Percentiles rank a stretch among this genome's conserved stretches.
These are phyloP conservation scores for Striga hermonthica DNA, from an alignment of 305 asterid species.

Conservation along the genomic window DNA sequence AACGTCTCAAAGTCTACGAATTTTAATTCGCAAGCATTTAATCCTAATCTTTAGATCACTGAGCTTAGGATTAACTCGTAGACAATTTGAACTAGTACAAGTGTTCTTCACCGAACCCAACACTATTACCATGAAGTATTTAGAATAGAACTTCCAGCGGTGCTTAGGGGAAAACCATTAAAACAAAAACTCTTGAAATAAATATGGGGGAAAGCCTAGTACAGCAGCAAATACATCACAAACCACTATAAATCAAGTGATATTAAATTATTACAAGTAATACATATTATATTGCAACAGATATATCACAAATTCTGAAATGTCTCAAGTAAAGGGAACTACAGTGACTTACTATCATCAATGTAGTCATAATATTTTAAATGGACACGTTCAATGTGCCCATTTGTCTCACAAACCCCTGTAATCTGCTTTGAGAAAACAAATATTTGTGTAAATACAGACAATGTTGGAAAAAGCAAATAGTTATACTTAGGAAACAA, in stretches of 20 bases:
- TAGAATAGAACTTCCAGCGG: background rate
- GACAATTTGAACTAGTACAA: no score
- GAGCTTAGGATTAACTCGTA: no score
- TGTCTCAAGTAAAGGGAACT: constrained; percentile 22
- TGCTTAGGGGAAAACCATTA: background rate
- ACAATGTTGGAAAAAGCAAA: constrained; percentile 11
- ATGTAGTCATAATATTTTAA: constrained; percentile 60
- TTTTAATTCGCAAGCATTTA: no score
- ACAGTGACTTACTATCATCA: constrained; percentile 60
- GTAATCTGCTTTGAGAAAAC: constrained; percentile 45
- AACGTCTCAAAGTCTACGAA: no score
- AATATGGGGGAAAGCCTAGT: background rate
- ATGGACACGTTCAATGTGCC: constrained; percentile 18
- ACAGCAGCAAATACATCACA: background rate
- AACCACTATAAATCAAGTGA: constrained; percentile 10
- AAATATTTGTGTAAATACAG: constrained; percentile 25
- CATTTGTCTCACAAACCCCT: constrained; percentile 29
- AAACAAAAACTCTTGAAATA: background rate
- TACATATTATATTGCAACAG: background rate
- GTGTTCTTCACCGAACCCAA: no score
- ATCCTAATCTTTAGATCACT: no score
- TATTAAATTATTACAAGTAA: constrained; percentile 21
- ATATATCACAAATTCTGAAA: constrained; percentile 22
- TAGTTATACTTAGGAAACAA: no score
- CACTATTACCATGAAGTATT: constrained; percentile 16